Conservation (phyloP, 768 basidiomycete species). For the Porphyrellus cyaneotinctus region DNA sequence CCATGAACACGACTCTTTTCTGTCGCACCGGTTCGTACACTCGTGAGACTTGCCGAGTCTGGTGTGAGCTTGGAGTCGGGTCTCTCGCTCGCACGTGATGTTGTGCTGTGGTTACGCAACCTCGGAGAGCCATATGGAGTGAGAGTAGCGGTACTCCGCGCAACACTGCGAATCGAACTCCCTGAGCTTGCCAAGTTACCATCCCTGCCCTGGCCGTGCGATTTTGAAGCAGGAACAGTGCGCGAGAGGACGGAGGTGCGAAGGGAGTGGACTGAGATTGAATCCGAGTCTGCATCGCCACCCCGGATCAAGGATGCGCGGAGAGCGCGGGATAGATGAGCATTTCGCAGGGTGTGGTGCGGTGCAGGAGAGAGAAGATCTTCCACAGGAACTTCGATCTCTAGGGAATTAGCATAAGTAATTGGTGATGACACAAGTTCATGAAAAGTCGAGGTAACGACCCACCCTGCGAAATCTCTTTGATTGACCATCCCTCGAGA, state of each 20-base stretch:
- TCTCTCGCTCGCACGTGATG: constrained; percentile 32
- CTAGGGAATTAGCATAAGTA: constrained; percentile 33
- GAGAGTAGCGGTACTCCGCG: constrained; percentile 37
- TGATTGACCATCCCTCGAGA: constrained; percentile 83
- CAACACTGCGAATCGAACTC: constrained; percentile 44
- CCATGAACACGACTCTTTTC: constrained; percentile 22
- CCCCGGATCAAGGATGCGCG: constrained; percentile 29
- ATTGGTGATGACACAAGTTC: not conserved
- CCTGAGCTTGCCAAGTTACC: constrained; percentile 25
- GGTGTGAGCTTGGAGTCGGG: constrained; percentile 77
- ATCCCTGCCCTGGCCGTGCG: constrained; percentile 22
- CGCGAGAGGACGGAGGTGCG: constrained; percentile 42
- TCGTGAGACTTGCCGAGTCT: constrained; percentile 28
- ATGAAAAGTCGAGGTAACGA: not conserved
- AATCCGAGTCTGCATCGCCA: constrained; percentile 36
- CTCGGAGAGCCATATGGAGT: constrained; percentile 15
- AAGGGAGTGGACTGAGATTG: constrained; percentile 43
- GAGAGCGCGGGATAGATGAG: constrained; percentile 26
- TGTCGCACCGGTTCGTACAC: constrained; percentile 21
- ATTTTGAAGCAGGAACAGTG: constrained; percentile 22
- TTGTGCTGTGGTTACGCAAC: constrained; percentile 26
- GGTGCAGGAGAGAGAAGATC: constrained; percentile 58
- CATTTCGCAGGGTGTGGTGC: constrained; percentile 21
- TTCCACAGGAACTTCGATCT: constrained; percentile 74
- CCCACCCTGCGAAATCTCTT: constrained; percentile 61